These are phyloP conservation scores for Ascochyta pisi DNA, from an alignment of 2,329 filamentous ascomycete genomes.

Conservation along the genomic window DNA sequence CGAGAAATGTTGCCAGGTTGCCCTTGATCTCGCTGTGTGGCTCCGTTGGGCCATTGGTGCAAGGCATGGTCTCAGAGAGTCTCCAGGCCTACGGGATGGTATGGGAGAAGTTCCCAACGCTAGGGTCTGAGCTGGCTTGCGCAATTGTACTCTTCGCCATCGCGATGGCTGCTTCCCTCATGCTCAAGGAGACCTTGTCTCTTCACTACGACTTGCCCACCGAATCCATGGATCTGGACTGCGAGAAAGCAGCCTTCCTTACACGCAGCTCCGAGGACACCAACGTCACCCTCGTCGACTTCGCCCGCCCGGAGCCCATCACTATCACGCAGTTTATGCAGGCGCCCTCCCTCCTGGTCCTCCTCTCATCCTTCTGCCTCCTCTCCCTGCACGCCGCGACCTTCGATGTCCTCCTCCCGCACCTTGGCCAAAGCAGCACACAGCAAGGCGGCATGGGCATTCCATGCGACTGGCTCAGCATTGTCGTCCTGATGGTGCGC, in stretches of 20 bases:
- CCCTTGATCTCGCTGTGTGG: constrained; percentile 56
- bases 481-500: constrained; percentile 52
- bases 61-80: constrained; percentile 52
- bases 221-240: constrained; percentile 44
- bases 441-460: constrained; percentile 56
- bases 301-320: constrained; percentile 52
- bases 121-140: constrained; percentile 55
- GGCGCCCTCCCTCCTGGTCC: constrained; percentile 54
- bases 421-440: constrained; percentile 55
- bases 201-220: constrained; percentile 29
- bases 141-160: constrained; percentile 52
- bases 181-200: constrained; percentile 52
- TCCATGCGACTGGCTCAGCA: constrained; percentile 53
- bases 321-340: constrained; percentile 54
- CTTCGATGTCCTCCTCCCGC: constrained; percentile 58
- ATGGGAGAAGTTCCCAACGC: constrained; percentile 53
- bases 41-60: constrained; percentile 54
- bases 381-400: constrained; percentile 64
- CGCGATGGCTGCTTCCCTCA: constrained; percentile 48
- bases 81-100: constrained; percentile 52
- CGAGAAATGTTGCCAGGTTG: constrained; percentile 52
- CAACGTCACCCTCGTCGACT: constrained; percentile 41
- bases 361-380: constrained; percentile 59
- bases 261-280: constrained; percentile 47
- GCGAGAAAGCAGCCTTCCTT: constrained; percentile 57